Conservation (phyloP, 1,284 basidiomycete species). For the Blastosporella zonata region DNA sequence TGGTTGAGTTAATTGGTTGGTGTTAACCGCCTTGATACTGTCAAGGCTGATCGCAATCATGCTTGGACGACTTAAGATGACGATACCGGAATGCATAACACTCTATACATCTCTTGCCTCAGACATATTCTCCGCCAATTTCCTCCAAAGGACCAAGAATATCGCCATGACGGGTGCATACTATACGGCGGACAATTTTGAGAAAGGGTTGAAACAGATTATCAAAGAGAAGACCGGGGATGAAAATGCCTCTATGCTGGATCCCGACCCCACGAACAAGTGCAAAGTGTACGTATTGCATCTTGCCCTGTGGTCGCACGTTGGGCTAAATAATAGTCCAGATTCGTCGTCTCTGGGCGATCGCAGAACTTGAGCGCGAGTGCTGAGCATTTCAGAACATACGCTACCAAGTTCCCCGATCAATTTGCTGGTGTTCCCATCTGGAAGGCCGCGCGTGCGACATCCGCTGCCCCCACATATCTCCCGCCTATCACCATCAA, state of each 20-base stretch:
- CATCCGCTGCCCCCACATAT: conserved; percentile 30
- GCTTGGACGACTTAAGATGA: conserved; percentile 34
- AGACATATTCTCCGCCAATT: conserved; percentile 25
- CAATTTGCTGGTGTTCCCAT: conserved; percentile 24
- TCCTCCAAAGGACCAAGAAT: conserved; percentile 12
- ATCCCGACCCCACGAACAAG: conserved; percentile 10
- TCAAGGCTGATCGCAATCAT: conserved; percentile 35
- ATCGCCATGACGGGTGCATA: conserved; percentile 19
- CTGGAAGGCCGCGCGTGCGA: conserved; percentile 32
- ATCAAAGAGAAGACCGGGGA: conserved; percentile 16
- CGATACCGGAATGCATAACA: conserved; percentile 29
- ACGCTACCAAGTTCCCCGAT: conserved; percentile 21
- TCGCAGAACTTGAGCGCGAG: conserved; percentile 5
- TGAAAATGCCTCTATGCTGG: conserved; percentile 15
- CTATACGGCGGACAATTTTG: conserved; percentile 16
- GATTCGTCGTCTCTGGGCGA: conserved; percentile 13
- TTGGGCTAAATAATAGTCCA: background rate
- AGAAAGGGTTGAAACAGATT: conserved; percentile 12
- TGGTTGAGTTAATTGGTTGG: background rate
- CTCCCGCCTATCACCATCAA: conserved; percentile 25
- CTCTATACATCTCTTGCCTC: conserved; percentile 26
- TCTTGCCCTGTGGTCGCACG: background rate
- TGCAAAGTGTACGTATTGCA: conserved; percentile 13
- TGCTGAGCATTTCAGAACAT: conserved; percentile 22
- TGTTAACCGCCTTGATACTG: background rate